Percentiles rank a stretch among this genome's conserved stretches.
Conservation (phyloP, 495 filamentous ascomycete genomes). For the Aspergillus cristatus region DNA sequence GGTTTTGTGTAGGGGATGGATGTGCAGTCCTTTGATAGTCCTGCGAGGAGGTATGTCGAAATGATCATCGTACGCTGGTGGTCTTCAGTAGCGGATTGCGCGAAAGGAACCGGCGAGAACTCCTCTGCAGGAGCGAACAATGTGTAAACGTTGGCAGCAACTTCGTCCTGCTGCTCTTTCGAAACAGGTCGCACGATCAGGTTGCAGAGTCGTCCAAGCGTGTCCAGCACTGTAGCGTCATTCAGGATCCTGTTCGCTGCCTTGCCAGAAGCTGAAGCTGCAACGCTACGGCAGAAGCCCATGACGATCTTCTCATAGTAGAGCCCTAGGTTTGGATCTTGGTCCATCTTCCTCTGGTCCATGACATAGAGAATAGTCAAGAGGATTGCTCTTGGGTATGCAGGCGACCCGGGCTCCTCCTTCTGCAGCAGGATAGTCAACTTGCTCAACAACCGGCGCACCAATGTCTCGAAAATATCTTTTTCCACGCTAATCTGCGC, state of each 20-base stretch:
- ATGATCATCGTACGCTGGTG: conserved; percentile 46
- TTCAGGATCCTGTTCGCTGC: conserved; percentile 37
- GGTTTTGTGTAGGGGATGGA: conserved; percentile 24
- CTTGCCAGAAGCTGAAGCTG: conserved; percentile 30
- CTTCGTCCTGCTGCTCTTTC: conserved; percentile 41
- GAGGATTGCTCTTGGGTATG: conserved; percentile 52
- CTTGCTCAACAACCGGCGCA: conserved; percentile 59
- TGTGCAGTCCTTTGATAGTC: conserved; percentile 34
- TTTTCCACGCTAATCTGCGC: conserved; percentile 58
- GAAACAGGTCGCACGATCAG: conserved; percentile 49
- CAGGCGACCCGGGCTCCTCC: conserved; percentile 36
- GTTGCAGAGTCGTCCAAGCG: conserved; percentile 54
- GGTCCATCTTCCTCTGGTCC: conserved; percentile 41
- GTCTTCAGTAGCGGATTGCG: conserved; percentile 20
- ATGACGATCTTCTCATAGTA: conserved; percentile 57
- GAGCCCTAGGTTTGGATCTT: conserved; percentile 39
- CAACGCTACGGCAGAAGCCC: conserved; percentile 35
- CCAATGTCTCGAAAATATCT: conserved; percentile 59
- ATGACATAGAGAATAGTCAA: conserved; percentile 58
- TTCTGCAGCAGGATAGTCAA: conserved; percentile 49
- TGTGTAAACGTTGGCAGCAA: conserved; percentile 48
- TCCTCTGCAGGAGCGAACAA: conserved; percentile 36
- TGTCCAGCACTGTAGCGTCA: conserved; percentile 48
- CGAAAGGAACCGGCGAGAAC: conserved; percentile 33
- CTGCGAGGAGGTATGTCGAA: conserved; percentile 54